A percentile compares a stretch with the other conserved stretches of the same genome.
Conservation (phyloP, 139 green algal species). For the Astrephomene gubernaculifera region DNA sequence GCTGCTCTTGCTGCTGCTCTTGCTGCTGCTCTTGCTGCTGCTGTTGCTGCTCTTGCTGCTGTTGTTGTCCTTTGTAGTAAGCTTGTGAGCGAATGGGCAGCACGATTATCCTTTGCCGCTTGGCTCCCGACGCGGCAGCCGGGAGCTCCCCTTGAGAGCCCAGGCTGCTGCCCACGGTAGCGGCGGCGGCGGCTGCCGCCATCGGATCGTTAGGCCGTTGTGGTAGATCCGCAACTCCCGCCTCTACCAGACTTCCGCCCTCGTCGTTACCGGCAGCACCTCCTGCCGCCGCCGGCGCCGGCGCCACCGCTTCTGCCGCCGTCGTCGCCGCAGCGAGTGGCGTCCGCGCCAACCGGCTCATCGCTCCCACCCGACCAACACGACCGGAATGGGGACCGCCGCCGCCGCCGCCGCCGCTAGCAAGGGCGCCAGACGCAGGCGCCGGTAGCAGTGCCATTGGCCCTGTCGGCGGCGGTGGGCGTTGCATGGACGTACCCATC, state of each 20-base stretch:
- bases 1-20: neutral
- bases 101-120: constrained; percentile 14
- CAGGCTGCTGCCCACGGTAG: neutral
- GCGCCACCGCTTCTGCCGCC: neutral
- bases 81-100: constrained; percentile 3
- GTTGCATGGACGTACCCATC: neutral
- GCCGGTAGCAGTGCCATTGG: neutral
- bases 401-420: too few relatives aligned
- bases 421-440: too few relatives aligned
- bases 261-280: too few relatives aligned
- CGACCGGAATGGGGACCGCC: too few relatives aligned
- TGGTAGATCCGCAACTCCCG: too few relatives aligned
- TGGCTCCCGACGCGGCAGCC: neutral
- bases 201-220: too few relatives aligned
- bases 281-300: neutral
- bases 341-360: too few relatives aligned
- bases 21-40: neutral
- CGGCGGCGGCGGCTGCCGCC: neutral
- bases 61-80: neutral
- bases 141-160: neutral
- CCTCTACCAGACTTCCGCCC: too few relatives aligned
- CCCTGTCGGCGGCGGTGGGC: neutral
- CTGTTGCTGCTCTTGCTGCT: neutral
- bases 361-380: too few relatives aligned
- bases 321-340: too few relatives aligned